A percentile compares a stretch with the other conserved stretches of the same genome.
phyloP scores from a whole-genome alignment of 768 basidiomycete species.

The Mycena epipterygia region DNA sequence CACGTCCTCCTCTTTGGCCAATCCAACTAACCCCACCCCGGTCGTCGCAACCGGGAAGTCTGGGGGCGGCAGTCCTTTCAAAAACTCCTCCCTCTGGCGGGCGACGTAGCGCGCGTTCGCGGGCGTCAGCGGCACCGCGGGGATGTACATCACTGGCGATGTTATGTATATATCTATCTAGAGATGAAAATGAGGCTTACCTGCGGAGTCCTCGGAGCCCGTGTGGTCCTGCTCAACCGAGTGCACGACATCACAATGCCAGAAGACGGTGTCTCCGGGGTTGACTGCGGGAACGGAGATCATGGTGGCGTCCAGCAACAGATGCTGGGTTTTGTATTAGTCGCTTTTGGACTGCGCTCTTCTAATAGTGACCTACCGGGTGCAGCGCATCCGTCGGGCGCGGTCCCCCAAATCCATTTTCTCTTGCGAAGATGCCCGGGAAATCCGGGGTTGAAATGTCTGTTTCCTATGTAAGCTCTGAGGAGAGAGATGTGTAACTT shows the following conservation, averaged over 20 bases:
- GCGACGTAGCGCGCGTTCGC: conserved; percentile 72
- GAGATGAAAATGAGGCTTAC: conserved; percentile 36
- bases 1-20: conserved; percentile 53
- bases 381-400: conserved; percentile 54
- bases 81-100: conserved; percentile 74
- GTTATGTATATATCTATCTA: conserved; percentile 39
- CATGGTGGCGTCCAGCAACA: conserved; percentile 69
- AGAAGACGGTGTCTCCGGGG: conserved; percentile 79
- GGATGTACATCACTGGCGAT: conserved; percentile 80
- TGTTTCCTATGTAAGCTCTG: conserved; percentile 24
- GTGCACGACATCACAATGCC: conserved; percentile 64
- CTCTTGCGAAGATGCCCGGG: conserved; percentile 51
- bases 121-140: conserved; percentile 76
- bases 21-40: conserved; percentile 53
- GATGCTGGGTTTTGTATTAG: conserved; percentile 48
- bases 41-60: conserved; percentile 71
- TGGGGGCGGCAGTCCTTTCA: conserved; percentile 72
- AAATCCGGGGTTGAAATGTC: conserved; percentile 59
- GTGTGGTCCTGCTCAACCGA: conserved; percentile 54
- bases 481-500: neutral
- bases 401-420: conserved; percentile 47
- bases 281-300: conserved; percentile 70
- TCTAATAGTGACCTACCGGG: conserved; percentile 41
- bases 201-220: conserved; percentile 61
- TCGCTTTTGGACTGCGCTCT: conserved; percentile 57